Percentiles rank a stretch among this genome's conserved stretches.
Conservation (phyloP, 225 moss, liverwort and hornwort genomes). For the Lunularia cruciata region DNA sequence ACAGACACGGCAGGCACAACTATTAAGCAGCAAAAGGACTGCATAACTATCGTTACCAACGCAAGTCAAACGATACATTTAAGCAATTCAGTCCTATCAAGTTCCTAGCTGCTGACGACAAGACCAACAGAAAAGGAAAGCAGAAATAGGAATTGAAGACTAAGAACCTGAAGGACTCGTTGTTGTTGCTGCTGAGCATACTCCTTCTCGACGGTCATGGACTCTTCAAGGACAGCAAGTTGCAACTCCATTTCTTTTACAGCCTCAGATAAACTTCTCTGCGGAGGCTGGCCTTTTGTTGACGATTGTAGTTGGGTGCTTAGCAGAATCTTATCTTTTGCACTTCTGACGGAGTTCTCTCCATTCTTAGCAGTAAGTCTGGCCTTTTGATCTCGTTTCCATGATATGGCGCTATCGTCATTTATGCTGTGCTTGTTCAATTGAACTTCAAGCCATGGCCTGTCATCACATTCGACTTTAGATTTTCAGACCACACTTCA, state of each 20-base stretch:
- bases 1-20: too few relatives aligned
- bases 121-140: too few relatives aligned
- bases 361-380: too few relatives aligned
- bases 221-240: conserved; percentile 70
- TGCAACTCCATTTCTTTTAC: conserved; percentile 76
- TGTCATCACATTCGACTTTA: too few relatives aligned
- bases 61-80: too few relatives aligned
- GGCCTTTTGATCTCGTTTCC: conserved; percentile 15
- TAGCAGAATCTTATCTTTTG: conserved; percentile 35
- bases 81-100: too few relatives aligned
- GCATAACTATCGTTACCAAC: too few relatives aligned
- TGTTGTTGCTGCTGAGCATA: conserved; percentile 65
- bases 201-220: conserved; percentile 61
- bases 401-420: background rate
- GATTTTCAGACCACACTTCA: too few relatives aligned
- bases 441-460: conserved; percentile 61
- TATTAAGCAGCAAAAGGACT: too few relatives aligned
- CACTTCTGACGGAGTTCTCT: conserved; percentile 27
- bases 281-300: conserved; percentile 32
- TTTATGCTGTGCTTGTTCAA: conserved; percentile 27
- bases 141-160: conserved; percentile 1
- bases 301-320: conserved; percentile 18
- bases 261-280: conserved; percentile 70
- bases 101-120: too few relatives aligned
- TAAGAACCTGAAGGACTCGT: conserved; percentile 30